Conservation (phyloP, 129 eudicot genomes). For the Chrysanthemum seticuspe region DNA sequence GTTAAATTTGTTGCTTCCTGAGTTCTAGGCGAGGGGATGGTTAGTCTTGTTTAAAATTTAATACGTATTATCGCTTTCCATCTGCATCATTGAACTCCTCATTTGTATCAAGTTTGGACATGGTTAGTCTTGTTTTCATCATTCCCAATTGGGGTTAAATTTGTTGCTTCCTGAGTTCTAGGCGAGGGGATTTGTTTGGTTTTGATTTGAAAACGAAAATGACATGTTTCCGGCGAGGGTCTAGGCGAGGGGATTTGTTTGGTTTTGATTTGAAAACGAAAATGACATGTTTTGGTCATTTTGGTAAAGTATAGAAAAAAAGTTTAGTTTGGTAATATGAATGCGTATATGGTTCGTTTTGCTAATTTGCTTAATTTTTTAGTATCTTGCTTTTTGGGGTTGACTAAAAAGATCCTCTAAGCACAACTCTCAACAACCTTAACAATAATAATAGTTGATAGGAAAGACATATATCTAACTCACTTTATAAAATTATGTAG, state of each 20-base stretch:
- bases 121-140: slow-evolving; percentile 48
- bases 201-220: too few relatives aligned
- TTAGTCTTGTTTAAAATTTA: too few relatives aligned
- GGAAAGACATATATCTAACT: slow-evolving; percentile 3
- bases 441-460: slow-evolving; percentile 10
- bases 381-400: slow-evolving; percentile 13
- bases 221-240: too few relatives aligned
- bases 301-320: too few relatives aligned
- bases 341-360: too few relatives aligned
- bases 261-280: too few relatives aligned
- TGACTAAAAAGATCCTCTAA: slow-evolving; percentile 24
- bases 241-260: too few relatives aligned
- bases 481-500: neutral
- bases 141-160: slow-evolving; percentile 14
- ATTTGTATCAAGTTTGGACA: slow-evolving; percentile 96
- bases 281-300: too few relatives aligned
- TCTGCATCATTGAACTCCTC: slow-evolving; percentile 94
- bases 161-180: neutral
- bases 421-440: slow-evolving; percentile 27
- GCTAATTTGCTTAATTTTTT: neutral
- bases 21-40: neutral
- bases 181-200: too few relatives aligned
- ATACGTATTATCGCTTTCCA: slow-evolving; percentile 58
- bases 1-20: neutral
- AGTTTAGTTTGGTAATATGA: too few relatives aligned